Base-by-base conservation (phyloP, 495 filamentous ascomycete genomes). In the Aspergillus indologenus region DNA sequence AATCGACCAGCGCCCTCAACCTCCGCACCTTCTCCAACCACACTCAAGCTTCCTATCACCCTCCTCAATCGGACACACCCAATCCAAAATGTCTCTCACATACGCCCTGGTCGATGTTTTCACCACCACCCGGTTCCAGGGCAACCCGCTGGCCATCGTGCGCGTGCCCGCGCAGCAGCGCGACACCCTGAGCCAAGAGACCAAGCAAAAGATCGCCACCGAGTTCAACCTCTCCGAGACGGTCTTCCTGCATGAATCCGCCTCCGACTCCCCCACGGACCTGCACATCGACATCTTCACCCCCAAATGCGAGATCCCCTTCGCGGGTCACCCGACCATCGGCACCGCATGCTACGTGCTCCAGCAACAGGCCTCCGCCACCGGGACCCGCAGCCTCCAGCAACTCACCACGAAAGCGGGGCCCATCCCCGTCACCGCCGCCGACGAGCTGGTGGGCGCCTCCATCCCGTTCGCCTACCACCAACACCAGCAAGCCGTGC, bases 181-280 rank as follows among this genome's bases (percentile, higher is more conserved):
- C 5, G 6, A 4, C 6, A 2, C 34, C 12, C 24, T 65, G 11
- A 56, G 59, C 5, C 59, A 62, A 31, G 52, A 48, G 17, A 26
- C 58, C 14, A 67, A 62, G 44, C 65, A 67, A 66, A 62, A 61
- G 9, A 29, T 29, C 26, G 26, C 26, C 26, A 29, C 9, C 9
- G 26, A 92, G 68, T 91, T 92, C 83, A 90, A 90, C 61, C 76
- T 87, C 65, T 89, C 86, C 9, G 88, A 91, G 65, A 90, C 85
- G 0, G 82, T 89, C 20, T 91, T 90, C 68, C 63, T 91, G n/a
- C 81, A 88, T 15, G 24, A 53, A 8, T 26, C 51, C 8, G 14
- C 51, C 1, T 5, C 3, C 14, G 2, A 34, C 0, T 11, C 15
- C 19, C 18, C 51, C 4, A 15, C 12, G 5, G 34, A 15, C 34